Evolutionary conservation across 1,139 yeast species (phyloP).

Genomic region (Diutina ranongensis): DNA sequence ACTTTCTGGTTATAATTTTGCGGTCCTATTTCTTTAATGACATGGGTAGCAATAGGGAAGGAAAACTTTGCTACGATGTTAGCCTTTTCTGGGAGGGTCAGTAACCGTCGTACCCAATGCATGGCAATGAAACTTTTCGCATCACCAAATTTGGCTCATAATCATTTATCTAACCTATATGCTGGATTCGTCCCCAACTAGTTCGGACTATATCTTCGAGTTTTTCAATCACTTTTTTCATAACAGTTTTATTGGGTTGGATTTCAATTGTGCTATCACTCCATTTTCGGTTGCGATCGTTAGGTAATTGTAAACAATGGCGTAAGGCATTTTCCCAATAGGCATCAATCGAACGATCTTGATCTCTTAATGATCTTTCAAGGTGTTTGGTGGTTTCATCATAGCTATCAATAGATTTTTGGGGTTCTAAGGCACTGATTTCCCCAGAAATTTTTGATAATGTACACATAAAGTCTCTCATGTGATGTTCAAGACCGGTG

Average conservation of each 20-base stretch:
- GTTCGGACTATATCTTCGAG: background rate
- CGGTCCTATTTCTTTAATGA: constrained; percentile 13
- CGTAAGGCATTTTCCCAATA: background rate
- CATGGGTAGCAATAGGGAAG: constrained; percentile 28
- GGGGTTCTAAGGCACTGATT: background rate
- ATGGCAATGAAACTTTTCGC: background rate
- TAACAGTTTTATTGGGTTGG: background rate
- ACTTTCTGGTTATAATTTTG: constrained; percentile 13
- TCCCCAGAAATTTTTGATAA: background rate
- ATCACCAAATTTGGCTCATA: background rate
- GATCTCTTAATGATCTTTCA: background rate
- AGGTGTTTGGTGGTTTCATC: background rate
- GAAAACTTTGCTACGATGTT: constrained; percentile 16
- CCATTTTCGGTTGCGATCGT: background rate
- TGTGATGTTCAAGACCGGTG: background rate
- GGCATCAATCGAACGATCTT: background rate
- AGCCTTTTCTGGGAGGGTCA: constrained; percentile 1
- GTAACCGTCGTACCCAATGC: constrained; percentile 2
- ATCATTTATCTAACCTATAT: background rate
- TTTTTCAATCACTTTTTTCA: background rate
- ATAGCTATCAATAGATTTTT: background rate
- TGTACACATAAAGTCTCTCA: background rate
- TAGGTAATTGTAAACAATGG: background rate
- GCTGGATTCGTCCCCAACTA: background rate
- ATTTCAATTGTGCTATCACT: background rate